phyloP scores from a whole-genome alignment of 345 rosid genomes.

The Melaleuca quinquenervia region DNA sequence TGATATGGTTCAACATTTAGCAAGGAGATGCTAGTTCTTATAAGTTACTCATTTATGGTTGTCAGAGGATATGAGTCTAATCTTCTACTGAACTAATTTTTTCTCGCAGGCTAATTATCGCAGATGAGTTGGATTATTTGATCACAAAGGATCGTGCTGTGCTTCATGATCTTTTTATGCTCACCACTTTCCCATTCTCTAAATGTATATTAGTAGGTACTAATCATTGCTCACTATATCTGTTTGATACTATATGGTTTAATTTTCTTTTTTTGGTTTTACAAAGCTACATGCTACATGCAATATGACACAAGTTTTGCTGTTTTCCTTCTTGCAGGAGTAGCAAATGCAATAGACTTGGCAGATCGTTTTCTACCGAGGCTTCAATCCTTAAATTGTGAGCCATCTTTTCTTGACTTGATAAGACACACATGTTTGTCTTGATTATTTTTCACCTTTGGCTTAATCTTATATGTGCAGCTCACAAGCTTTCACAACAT shows the following conservation, averaged over 20 bases:
- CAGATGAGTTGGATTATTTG: conserved; percentile 86
- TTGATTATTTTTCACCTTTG: background rate
- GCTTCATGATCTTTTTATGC: conserved; percentile 91
- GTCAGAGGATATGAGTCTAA: background rate
- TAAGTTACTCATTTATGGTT: background rate
- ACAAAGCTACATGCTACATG: background rate
- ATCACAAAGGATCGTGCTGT: conserved; percentile 76
- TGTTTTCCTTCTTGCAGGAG: conserved; percentile 31
- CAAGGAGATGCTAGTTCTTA: background rate
- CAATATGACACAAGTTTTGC: background rate
- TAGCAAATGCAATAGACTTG: conserved; percentile 87
- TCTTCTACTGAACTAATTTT: background rate
- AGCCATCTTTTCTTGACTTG: conserved; percentile 2
- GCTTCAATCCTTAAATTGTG: conserved; percentile 73
- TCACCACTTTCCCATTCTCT: conserved; percentile 73
- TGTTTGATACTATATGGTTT: background rate
- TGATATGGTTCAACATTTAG: background rate
- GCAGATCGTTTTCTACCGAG: conserved; percentile 90
- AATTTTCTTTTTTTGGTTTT: background rate
- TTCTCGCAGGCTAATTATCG: conserved; percentile 58
- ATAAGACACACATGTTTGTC: background rate
- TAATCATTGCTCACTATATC: background rate
- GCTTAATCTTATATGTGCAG: background rate
- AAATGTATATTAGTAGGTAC: conserved; percentile 78
- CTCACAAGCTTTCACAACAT: background rate